Conservation (phyloP, 306 rosid species). For the Rosa lucieae region DNA sequence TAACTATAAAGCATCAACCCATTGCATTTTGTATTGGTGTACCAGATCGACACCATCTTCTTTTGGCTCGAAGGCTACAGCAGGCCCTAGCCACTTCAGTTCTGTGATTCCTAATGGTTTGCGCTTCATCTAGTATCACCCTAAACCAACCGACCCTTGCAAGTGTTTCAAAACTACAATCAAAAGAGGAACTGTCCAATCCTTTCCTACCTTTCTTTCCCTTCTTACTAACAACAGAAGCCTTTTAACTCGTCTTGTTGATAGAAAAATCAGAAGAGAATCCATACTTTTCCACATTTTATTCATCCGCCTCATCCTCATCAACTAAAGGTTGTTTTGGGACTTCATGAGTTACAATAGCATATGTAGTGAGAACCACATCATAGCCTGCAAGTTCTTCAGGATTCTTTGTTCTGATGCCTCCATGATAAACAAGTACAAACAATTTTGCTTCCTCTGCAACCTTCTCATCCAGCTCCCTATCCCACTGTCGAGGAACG, state of each 20-base stretch:
- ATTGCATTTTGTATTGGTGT: conserved; percentile 90
- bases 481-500: conserved; percentile 93
- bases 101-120: conserved; percentile 95
- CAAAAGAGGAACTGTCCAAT: conserved; percentile 53
- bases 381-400: conserved; percentile 71
- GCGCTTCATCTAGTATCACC: conserved; percentile 98
- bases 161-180: conserved; percentile 65
- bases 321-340: conserved; percentile 89
- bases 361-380: conserved; percentile 92
- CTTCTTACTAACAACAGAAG: conserved; percentile 46
- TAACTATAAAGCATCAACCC: conserved; percentile 85
- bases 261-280: conserved; percentile 58
- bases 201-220: conserved; percentile 77
- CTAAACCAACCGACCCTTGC: conserved; percentile 95
- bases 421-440: conserved; percentile 86
- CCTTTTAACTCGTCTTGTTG: conserved; percentile 69
- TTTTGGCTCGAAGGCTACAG: conserved; percentile 92
- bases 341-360: conserved; percentile 87
- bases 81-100: conserved; percentile 99
- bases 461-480: conserved; percentile 91
- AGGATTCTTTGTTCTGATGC: conserved; percentile 87
- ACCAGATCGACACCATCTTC: conserved; percentile 99
- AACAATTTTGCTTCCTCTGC: conserved; percentile 61
- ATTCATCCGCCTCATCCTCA: conserved; percentile 81
- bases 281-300: conserved; percentile 63